phyloP scores from a whole-genome alignment of 2,329 filamentous ascomycete genomes.

The Hymenoscyphus fraxineus region DNA sequence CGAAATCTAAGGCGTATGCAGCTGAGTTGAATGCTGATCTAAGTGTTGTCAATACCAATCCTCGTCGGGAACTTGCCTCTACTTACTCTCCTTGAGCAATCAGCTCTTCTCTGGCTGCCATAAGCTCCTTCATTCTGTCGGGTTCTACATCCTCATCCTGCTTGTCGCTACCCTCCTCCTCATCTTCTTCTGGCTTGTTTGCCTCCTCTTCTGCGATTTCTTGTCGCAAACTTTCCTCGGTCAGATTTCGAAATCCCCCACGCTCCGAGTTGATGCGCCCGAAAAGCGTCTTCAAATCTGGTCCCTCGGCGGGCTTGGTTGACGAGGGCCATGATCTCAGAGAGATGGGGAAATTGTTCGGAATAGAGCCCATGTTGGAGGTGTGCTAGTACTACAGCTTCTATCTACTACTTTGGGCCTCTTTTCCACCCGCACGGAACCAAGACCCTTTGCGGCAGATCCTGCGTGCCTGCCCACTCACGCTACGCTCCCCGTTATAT shows the following conservation, averaged over 20 bases:
- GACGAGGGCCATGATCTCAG: conserved; percentile 58
- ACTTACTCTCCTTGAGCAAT: conserved; percentile 55
- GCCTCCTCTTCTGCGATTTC: conserved; percentile 54
- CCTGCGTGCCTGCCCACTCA: neutral
- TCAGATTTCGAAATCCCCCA: conserved; percentile 77
- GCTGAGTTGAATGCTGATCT: conserved; percentile 54
- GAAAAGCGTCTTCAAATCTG: conserved; percentile 70
- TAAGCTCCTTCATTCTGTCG: conserved; percentile 35
- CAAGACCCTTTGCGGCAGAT: neutral
- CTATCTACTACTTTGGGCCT: neutral
- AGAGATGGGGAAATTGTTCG: conserved; percentile 49
- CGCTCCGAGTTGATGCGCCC: conserved; percentile 73
- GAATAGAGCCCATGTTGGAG: conserved; percentile 34
- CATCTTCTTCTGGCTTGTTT: conserved; percentile 37
- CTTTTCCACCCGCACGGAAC: neutral
- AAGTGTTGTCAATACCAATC: conserved; percentile 17
- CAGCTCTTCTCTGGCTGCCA: conserved; percentile 53
- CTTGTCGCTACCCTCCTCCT: conserved; percentile 44
- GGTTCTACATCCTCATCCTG: conserved; percentile 45
- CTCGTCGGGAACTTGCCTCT: neutral
- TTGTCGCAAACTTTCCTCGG: conserved; percentile 65
- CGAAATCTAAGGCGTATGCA: conserved; percentile 71
- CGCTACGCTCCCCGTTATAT: neutral
- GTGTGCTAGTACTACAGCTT: neutral
- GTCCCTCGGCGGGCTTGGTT: conserved; percentile 46